Evolutionary conservation across 2,329 filamentous ascomycete genomes (phyloP).

Genomic region (Amesomyces nigricolor): DNA sequence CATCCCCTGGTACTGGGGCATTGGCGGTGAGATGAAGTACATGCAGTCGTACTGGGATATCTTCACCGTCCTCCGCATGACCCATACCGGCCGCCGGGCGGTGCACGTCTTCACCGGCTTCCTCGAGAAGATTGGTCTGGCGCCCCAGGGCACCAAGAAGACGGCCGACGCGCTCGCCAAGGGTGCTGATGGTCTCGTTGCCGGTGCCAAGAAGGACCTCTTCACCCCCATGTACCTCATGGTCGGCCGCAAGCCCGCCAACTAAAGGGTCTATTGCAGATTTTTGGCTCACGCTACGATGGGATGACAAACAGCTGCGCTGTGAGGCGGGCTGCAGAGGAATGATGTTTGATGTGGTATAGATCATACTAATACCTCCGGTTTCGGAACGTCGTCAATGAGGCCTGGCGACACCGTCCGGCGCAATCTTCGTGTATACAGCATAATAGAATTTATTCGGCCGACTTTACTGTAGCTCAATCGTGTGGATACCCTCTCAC

Average conservation of each 20-base stretch:
- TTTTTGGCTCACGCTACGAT: conserved; percentile 14
- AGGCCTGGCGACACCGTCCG: not conserved
- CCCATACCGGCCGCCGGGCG: conserved; percentile 68
- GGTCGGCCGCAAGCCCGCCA: conserved; percentile 76
- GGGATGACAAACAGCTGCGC: conserved; percentile 15
- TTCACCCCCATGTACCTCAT: conserved; percentile 99
- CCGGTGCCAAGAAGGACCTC: conserved; percentile 80
- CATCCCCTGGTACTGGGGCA: conserved; percentile 90
- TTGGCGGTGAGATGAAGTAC: conserved; percentile 79
- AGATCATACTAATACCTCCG: conserved; percentile 13
- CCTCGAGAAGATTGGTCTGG: conserved; percentile 68
- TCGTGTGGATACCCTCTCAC: no score
- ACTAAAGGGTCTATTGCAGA: conserved; percentile 25
- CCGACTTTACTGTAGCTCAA: no score
- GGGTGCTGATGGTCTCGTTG: conserved; percentile 79
- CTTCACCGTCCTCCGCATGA: conserved; percentile 83
- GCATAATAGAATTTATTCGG: conserved; percentile 6
- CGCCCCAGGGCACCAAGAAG: conserved; percentile 82
- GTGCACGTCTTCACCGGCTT: conserved; percentile 72
- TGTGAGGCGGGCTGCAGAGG: conserved; percentile 17
- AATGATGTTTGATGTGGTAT: conserved; percentile 7
- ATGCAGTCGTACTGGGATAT: conserved; percentile 74
- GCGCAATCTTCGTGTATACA: conserved; percentile 7
- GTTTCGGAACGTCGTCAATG: not conserved
- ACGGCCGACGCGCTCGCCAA: conserved; percentile 83